Evolutionary conservation across 495 filamentous ascomycete species (phyloP), one percentile per base, ranked within the genome.

Genomic region (Penicillium waksmanii): DNA sequence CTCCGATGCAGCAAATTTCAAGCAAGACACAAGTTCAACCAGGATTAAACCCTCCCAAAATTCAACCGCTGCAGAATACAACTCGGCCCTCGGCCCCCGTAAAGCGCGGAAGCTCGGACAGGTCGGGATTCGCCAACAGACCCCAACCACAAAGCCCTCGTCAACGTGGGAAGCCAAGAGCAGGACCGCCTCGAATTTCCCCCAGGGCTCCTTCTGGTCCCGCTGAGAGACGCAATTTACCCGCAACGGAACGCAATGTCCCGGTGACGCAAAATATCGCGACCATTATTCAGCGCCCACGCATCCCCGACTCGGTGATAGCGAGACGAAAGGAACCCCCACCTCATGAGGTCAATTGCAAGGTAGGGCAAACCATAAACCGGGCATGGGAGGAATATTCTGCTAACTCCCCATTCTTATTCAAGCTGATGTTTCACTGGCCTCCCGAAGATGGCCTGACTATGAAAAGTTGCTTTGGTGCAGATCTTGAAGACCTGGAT

Each of bases 401-500:
- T 51, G 15, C 31, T 56, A 17, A 31, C 17, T 5, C 11, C 5
- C n/a, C 1, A 11, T 33, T 31, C 21, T 52, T 34, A 1, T 21
- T 43, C 12, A 38, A 38, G 60, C 65, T 79, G 1, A 66, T 75
- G 8, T 83, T 82, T 43, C 51, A 76, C 10, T 83, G 80, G 82
- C 77, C 5, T 31, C 6, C 78, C 19, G 57, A 57, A 2, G 67
- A 79, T 21, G 74, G 77, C 19, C 66, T 73, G 5, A 60, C 66
- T 1, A 65, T 79, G 4, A 58, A 62, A 11, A 66, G 77, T 11
- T 58, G 75, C 5, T 68, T 87, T 36, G 84, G 83, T 3, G 34
- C 50, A 5, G 66, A 74, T 13, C 71, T 83, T 4, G 80, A 84
- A 58, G 70, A 70, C 10, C 70, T 86, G 10, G 77, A 85, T 53